Evolutionary conservation across 495 filamentous ascomycete species (phyloP), one percentile per base, ranked within the genome.

Genomic region (Podospora pseudopauciseta): DNA sequence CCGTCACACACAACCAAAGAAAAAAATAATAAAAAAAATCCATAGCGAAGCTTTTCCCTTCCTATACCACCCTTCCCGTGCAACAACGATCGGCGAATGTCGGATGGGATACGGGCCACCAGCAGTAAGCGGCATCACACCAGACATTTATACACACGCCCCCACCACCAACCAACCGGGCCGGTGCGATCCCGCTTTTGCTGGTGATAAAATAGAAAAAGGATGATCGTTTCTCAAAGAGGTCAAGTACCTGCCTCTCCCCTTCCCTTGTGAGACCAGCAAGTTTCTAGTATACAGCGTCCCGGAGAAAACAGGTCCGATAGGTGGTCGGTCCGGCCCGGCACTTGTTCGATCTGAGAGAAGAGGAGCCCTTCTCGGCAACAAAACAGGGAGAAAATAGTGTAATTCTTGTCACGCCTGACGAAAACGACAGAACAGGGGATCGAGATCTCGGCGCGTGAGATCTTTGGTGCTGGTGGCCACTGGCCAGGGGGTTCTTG

Each of bases 301-400:
- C 23, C 4, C 55, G 55, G 55, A 58, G 23, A 1, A 19, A 11
- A 23, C 55, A 20, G 23, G 55, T 58, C 55, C 55, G 55, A 58
- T 18, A 56, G 4, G n/a, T 23, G 0, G 1, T 23, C 23, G 23
- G 23, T 23, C 23, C 23, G 23, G 2, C 3, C 55, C 55, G 55
- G 55, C 55, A 58, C 55, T 58, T 58, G 55, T 15, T 15, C 23
- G n/a, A 58, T 26, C 55, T 49, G 9, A 11, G 2, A 49, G 39
- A 49, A 20, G 55, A 19, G 55, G n/a, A 58, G 55, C n/a, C n/a
- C 26, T 9, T 5, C n/a, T 58, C 3, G 18, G 20, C 55, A 9
- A 9, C 23, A 23, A n/a, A 58, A 58, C 55, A 58, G 23, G 55
- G 55, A 58, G 55, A 20, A 58, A 58, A 58, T 19, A 58, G 55